A percentile compares a stretch with the other conserved stretches of the same genome.
Evolutionary conservation across 75 land plant species (phyloP).

Genomic region (Pinus taeda): DNA sequence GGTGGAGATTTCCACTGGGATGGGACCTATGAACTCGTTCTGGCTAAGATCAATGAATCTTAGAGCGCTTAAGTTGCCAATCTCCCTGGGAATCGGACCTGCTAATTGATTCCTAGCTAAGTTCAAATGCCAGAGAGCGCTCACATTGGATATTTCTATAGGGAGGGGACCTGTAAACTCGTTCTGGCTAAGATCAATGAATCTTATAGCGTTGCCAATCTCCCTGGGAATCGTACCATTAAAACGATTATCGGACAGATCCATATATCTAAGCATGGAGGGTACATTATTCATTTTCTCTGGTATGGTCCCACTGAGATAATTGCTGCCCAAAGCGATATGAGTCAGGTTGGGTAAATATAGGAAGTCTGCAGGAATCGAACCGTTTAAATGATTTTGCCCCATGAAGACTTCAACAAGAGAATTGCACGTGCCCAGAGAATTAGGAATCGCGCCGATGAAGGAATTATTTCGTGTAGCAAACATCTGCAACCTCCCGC

Average conservation of each 20-base stretch:
- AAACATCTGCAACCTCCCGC: constrained; percentile 54
- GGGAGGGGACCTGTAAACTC: too few species aligned
- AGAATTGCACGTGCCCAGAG: constrained; percentile 54
- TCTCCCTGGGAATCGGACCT: constrained; percentile 15
- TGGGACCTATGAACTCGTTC: too few species aligned
- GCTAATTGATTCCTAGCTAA: too few species aligned
- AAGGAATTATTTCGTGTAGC: constrained; percentile 61
- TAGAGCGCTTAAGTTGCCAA: constrained; percentile 24
- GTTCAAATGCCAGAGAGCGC: too few species aligned
- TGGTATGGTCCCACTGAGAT: too few species aligned
- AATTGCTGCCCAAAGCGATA: too few species aligned
- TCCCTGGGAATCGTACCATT: background rate
- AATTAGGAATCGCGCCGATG: constrained; percentile 64
- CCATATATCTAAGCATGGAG: constrained; percentile 1
- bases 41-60: constrained; percentile 21
- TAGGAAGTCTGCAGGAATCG: constrained; percentile 31
- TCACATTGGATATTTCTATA: too few species aligned
- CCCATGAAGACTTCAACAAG: constrained; percentile 69
- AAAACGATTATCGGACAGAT: constrained; percentile 27
- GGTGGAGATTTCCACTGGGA: too few species aligned
- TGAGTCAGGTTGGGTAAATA: too few species aligned
- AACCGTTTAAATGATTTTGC: constrained; percentile 63
- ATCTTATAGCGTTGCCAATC: too few species aligned
- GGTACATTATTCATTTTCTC: too few species aligned
- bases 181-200: too few species aligned